Base-by-base conservation (phyloP, 108 stramenopile genomes). In the Nitzschia putrida region DNA sequence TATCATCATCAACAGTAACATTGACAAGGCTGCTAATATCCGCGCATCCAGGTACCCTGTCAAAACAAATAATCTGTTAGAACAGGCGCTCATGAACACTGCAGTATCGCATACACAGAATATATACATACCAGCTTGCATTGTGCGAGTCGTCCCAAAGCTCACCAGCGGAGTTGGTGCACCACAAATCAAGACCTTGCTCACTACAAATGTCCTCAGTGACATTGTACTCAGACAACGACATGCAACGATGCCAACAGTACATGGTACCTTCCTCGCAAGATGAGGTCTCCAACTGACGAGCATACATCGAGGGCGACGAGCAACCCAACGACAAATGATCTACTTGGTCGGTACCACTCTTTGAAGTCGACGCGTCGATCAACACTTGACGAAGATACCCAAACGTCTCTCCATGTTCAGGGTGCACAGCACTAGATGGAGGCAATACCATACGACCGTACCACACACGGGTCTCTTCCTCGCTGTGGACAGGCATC, bases 381-480 rank as follows among this genome's bases (percentile, higher is more conserved):
- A 86, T 77, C 54, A 85, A 25, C 25, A 20, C 57, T 21, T 72
- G 54, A 16, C 89, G 87, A 37, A 89, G 14, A 21, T 83, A 72
- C 21, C 88, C 89, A 66, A 81, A 94, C 10, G 90, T 84, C 24
- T 39, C 24, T 44, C 44, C 40, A 51, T 71, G 67, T 1, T 43
- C 21, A 12, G 85, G 64, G 42, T 83, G 60, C 20, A 83, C 49
- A 0, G 90, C 93, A 64, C 74, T 66, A 7, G 69, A 53, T n/a
- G 93, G 93, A 14, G 93, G 83, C 13, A 94, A 70, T 34, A 88
- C 85, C 93, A 94, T 94, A 39, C 88, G 83, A 2, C 93, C 93
- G 64, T 88, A 91, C 93, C 93, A 94, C 22, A 88, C 79, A 14
- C 93, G 87, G 51, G 76, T 61, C 1, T 54, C 57, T 49, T 63